Evolutionary conservation across 2,329 filamentous ascomycete genomes (phyloP), one percentile per base, ranked within the genome.

Genomic region (Zymoseptoria tritici): DNA sequence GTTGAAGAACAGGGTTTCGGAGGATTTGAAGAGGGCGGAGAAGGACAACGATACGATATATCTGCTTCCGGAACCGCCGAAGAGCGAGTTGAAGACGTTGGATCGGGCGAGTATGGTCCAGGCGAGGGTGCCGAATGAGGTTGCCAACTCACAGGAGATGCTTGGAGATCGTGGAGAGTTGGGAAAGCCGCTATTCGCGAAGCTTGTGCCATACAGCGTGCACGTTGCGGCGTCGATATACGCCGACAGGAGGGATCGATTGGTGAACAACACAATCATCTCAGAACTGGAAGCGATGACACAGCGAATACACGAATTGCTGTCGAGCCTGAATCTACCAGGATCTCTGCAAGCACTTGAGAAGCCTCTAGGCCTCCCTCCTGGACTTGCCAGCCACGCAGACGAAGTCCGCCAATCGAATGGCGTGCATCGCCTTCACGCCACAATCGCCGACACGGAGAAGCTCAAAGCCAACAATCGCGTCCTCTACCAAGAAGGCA

Each of bases 1-100:
- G 0, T 75, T 99, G 60, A 96, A 95, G 77, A 87, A 81, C 61
- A 86, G 88, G 62, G 88, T 96, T 0, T 83, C 88, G 36, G 92
- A 96, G 67, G 91, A 97, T 66, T 71, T 99, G 65, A 96, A 95
- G 75, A 82, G 93, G 53, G 92, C 93, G 0, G 93, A 97, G 73
- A 95, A 90, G 73, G 94, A 99, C 71, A 99, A 99, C 66, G 93
- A 99, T 72, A 81, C 96, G 67, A 97, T 99, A 16, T 99, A 97
- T 72, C 79, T 97, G 2, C 84, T 89, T 56, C 82, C 88, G 0
- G 91, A 97, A 1, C 91, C 93, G 2, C 85, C 91, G 9, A 97
- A 97, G 69, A 85, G 90, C 3, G 92, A 97, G 70, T 81, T 99
- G 52, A 91, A 88, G 73, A 84, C 87, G 2, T 83, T 99, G 5